Base-by-base conservation (phyloP, 148 eudicot genomes). In the Vaccinium corymbosum region DNA sequence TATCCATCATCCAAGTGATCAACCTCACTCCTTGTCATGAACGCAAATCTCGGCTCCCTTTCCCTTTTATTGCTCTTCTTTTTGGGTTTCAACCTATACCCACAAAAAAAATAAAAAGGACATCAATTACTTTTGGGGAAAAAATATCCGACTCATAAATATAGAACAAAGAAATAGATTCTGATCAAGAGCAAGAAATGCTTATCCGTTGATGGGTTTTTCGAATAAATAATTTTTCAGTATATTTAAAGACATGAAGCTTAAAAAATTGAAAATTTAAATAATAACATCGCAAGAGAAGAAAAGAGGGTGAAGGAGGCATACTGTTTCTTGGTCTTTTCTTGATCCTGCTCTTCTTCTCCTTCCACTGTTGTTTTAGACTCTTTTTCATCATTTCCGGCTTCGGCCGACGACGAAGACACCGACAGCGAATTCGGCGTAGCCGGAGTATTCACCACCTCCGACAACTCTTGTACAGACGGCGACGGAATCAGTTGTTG, bases 1-100 rank as follows among this genome's bases (percentile, higher is more conserved):
- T 87, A 95, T 17, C 98, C 98, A 83, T 95, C 98, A 82, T 95
- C 98, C 86, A 95, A 90, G 76, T 94, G 94, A 92, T 95, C 98
- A 82, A 94, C 86, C 32, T 95, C 95, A 78, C 93, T 95, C 92
- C 91, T 94, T 57, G 97, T 94, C 92, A 91, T 88, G 93, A 95
- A 95, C 84, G 98, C 98, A 90, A 90, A 90, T 90, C 95, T 90
- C 35, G 98, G 93, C 71, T 94, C 98, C 64, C 86, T 95, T 78
- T 83, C 82, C 86, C 86, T 93, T 85, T 93, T 95, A 76, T 86
- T 89, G 57, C 86, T 93, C 91, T 95, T 95, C 90, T 92, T 94
- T 84, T 95, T 90, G 74, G 93, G 88, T 85, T 94, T 95, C 86
- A 90, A 89, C 88, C 92, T 89, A 80, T 80, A 87, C 81, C 88